Evolutionary conservation across 2,329 filamentous ascomycete genomes (phyloP), one percentile per base, ranked within the genome.

Genomic region (Beauveria caledonica): DNA sequence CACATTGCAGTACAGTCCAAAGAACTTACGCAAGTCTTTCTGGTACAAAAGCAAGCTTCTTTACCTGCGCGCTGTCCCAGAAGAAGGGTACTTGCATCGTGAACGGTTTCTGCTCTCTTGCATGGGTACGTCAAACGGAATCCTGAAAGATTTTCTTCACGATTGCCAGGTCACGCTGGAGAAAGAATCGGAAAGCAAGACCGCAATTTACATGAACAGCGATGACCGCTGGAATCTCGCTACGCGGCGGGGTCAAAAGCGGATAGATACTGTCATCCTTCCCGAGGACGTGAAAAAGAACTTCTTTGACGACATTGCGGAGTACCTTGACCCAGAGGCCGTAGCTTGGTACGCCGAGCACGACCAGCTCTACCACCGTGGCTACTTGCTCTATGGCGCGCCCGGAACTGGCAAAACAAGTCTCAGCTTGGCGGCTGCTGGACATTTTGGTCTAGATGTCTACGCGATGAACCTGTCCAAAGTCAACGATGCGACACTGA

Each of bases 391-490:
- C 27, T 61, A 75, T 56, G 72, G 74, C 1, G 72, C 70, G 1
- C 74, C 74, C 9, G 71, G 74, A n/a, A 77, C 72, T 0, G 71
- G 73, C 27, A 77, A 77, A 62, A 72, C 71, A 11, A 72, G 69
- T 15, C 73, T 76, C 53, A 72, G 68, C 53, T 68, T 72, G 21
- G 72, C 72, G 3, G 60, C 76, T 13, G 72, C 71, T 21, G 70
- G 74, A 2, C 65, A 71, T 50, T 68, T 75, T 36, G 63, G 67
- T 15, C 68, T 75, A 44, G 70, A 74, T 46, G 68, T 77, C 25
- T 52, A 29, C 45, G 25, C 21, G 19, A 13, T 77, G 59, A 72
- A 70, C 45, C 67, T 76, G 10, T 66, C 70, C 15, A 63, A 62
- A 2, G 65, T 68, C 25, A 70, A 64, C 23, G 68, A 75, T 48